Percentiles rank a stretch among this genome's conserved stretches.
Conservation (phyloP, 2,329 filamentous ascomycete species). For the Huntiella abstrusa region DNA sequence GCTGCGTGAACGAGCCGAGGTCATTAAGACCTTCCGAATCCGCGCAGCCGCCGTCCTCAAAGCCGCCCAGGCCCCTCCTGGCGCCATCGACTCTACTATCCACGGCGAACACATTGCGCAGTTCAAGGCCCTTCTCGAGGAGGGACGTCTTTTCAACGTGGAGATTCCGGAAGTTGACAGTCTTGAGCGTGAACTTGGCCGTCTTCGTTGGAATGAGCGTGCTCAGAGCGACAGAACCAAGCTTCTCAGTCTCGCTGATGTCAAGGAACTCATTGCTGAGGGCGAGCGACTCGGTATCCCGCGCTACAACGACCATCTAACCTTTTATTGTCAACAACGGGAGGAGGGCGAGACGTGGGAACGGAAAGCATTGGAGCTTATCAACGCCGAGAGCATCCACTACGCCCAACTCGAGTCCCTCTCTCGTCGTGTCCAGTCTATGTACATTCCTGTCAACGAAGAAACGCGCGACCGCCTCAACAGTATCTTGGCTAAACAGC, state of each 20-base stretch:
- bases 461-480: constrained; percentile 72
- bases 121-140: constrained; percentile 82
- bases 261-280: constrained; percentile 58
- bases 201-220: constrained; percentile 75
- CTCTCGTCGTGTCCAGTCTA: constrained; percentile 55
- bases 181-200: constrained; percentile 61
- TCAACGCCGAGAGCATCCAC: constrained; percentile 78
- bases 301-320: constrained; percentile 60
- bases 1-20: constrained; percentile 66
- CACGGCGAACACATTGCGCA: constrained; percentile 45
- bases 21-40: constrained; percentile 68
- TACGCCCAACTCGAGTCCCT: constrained; percentile 89
- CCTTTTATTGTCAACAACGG: constrained; percentile 57
- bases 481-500: constrained; percentile 84
- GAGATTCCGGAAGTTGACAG: constrained; percentile 77
- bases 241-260: constrained; percentile 57
- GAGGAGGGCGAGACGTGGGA: constrained; percentile 75
- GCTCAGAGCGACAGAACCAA: constrained; percentile 42
- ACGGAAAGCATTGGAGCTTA: constrained; percentile 76
- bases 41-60: constrained; percentile 53
- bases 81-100: constrained; percentile 21
- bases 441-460: constrained; percentile 58
- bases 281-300: constrained; percentile 62
- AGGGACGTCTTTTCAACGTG: constrained; percentile 75
- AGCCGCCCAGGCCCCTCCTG: constrained; percentile 16